Base-by-base conservation (phyloP, 2,329 filamentous ascomycete species). In the Sarocladiaceae sp. region DNA sequence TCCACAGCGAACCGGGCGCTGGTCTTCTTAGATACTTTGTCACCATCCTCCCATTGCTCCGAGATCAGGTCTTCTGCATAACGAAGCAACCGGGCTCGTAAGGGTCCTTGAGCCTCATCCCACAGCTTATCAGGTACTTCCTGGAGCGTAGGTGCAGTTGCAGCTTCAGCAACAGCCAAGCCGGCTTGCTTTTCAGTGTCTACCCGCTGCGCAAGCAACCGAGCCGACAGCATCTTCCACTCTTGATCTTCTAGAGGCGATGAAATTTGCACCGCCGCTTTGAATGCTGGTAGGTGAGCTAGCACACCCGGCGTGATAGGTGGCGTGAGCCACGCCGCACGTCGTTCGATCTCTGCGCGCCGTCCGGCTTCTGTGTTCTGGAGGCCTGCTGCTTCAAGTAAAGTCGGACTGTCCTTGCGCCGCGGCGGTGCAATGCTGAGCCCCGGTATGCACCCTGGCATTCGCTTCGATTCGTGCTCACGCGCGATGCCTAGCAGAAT, bases 31-130 rank as follows among this genome's bases (percentile, higher is more conserved):
- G 73, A 79, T 15, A 90, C 69, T 47, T 74, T 77, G 29, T 71
- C 69, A 33, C 83, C 84, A 40, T 74, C 70, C 21, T 72, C 69
- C 85, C 85, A 91, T 31, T 67, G 69, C 47, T 79, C 70, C 20
- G 69, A 69, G 51, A 89, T 85, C 48, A 82, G 74, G 37, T 88
- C 80, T 50, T 88, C 82, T 7, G 85, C 85, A 61, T 82, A 82
- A 33, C 69, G 65, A 50, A 75, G 74, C 47, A 91, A 77, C 43
- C 72, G 76, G 43, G 78, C 74, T 37, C 83, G 78, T 20, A 88
- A 65, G 1, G 83, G 80, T 20, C 74, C 74, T 59, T 90, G 85
- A 4, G 74, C 63, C 45, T 83, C 78, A 54, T 89, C 82, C 79
- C 84, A 89, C 52, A 83, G 76, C 48, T 76, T 72, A 50, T 87